Conservation (phyloP, 305 asterid species). For the Solanum aculeatissimum region DNA sequence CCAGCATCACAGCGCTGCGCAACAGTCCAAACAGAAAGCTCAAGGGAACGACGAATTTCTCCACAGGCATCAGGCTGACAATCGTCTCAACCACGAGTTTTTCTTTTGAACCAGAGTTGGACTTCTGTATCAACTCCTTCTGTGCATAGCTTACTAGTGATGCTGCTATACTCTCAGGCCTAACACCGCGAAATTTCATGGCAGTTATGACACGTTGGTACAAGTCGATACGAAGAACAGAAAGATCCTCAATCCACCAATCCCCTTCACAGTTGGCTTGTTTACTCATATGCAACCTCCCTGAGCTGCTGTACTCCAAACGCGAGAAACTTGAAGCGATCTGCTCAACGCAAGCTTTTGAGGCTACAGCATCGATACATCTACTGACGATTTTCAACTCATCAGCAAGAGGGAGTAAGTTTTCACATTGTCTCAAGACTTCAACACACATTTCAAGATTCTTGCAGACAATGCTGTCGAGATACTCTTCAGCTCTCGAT, state of each 20-base stretch:
- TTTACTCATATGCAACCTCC: conserved; percentile 81
- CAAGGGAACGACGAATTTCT: conserved; percentile 52
- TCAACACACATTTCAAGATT: conserved; percentile 70
- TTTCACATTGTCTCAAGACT: conserved; percentile 69
- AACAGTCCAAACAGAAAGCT: conserved; percentile 65
- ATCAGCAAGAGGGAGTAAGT: conserved; percentile 71
- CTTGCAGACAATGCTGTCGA: conserved; percentile 52
- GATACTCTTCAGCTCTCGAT: conserved; percentile 60
- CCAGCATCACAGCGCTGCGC: conserved; percentile 61
- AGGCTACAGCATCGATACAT: conserved; percentile 80
- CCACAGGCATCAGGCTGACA: conserved; percentile 56
- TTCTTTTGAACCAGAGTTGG: conserved; percentile 31
- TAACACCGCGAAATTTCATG: conserved; percentile 77
- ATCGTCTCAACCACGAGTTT: conserved; percentile 56
- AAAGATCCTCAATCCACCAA: conserved; percentile 89
- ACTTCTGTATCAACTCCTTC: conserved; percentile 47
- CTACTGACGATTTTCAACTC: conserved; percentile 44
- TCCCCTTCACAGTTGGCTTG: conserved; percentile 40
- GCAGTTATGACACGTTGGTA: conserved; percentile 61
- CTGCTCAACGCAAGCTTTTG: conserved; percentile 79
- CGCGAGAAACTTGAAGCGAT: conserved; percentile 83
- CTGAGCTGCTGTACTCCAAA: conserved; percentile 81
- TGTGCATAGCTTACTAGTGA: conserved; percentile 67
- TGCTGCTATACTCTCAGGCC: conserved; percentile 77
- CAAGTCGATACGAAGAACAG: conserved; percentile 54